Conservation (phyloP, 2,329 filamentous ascomycete species). For the Hypoxylon sp. region DNA sequence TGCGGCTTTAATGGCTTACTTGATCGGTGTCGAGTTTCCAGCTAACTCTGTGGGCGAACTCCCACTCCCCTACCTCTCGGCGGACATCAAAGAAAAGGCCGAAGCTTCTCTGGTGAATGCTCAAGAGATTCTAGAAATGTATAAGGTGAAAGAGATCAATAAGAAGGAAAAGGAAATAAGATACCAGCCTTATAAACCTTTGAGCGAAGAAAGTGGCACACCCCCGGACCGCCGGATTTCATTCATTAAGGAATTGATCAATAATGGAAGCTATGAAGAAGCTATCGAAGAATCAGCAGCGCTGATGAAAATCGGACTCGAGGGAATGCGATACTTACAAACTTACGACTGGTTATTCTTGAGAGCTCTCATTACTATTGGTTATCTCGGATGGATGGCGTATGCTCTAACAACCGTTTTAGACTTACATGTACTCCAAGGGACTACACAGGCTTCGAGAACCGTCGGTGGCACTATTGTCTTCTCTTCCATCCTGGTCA, state of each 20-base stretch:
- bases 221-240: constrained; percentile 77
- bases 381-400: constrained; percentile 95
- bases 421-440: constrained; percentile 87
- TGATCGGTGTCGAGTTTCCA: constrained; percentile 89
- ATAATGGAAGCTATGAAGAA: constrained; percentile 75
- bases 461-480: constrained; percentile 70
- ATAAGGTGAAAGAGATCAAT: constrained; percentile 89
- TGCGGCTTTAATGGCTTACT: constrained; percentile 94
- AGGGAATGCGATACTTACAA: constrained; percentile 92
- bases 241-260: constrained; percentile 78
- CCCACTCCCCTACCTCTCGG: constrained; percentile 85
- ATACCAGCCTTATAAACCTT: constrained; percentile 81
- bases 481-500: constrained; percentile 83
- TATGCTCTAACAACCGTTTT: constrained; percentile 92
- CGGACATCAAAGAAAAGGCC: constrained; percentile 81
- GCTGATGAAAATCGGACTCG: constrained; percentile 81
- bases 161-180: constrained; percentile 83
- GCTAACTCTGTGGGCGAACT: constrained; percentile 97
- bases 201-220: constrained; percentile 73
- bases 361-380: constrained; percentile 86
- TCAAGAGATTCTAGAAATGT: constrained; percentile 92
- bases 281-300: constrained; percentile 84
- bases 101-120: constrained; percentile 88
- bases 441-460: constrained; percentile 74
- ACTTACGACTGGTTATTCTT: constrained; percentile 99